Base-by-base conservation (phyloP, 495 filamentous ascomycete species). In the Aspergillus olivimuriae region DNA sequence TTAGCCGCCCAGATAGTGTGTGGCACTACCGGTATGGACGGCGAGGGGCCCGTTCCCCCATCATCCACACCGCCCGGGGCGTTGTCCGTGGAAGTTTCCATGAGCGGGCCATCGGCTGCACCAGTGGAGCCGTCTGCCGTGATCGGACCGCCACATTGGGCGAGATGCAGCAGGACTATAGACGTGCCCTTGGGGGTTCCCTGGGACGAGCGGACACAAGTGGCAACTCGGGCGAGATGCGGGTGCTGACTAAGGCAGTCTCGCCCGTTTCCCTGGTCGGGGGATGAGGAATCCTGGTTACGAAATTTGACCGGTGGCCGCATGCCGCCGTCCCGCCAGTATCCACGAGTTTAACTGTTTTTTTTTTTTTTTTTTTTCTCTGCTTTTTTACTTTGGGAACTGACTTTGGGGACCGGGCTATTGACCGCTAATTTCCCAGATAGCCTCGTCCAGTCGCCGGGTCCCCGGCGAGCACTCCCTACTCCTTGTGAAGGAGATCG, bases 131-230 rank as follows among this genome's bases (percentile, higher is more conserved):
- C 6, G 15, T 44, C 18, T 44, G 49, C 53, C 53, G 53, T 57
- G 47, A 57, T 57, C 53, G 53, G 53, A 57, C 44, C 50, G 50
- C 49, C 53, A 53, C 53, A 48, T 57, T 53, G 46, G 44, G 53
- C 50, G 47, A 50, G 53, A 44, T 53, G 53, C 53, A 57, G 49
- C 34, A 36, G n/a, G n/a, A n/a, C n/a, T n/a, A n/a, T n/a, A n/a
- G n/a, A n/a, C n/a, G n/a, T n/a, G n/a, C n/a, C n/a, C 42, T 44
- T 20, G 23, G 35, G 36, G 28, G 43, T 49, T 53, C 46, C 46
- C 47, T 47, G 51, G 51, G 34, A 46, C 24, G 24, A 28, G 24
- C 24, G 23, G 26, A 43, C 45, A 22, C 23, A 56, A 50, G 54
- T 58, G 55, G 55, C 55, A 58, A 58, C 44, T 58, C 35, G 46